phyloP scores from a whole-genome alignment of 2,329 filamentous ascomycete species.

The Pseudopyrenochaeta lycopersici region DNA sequence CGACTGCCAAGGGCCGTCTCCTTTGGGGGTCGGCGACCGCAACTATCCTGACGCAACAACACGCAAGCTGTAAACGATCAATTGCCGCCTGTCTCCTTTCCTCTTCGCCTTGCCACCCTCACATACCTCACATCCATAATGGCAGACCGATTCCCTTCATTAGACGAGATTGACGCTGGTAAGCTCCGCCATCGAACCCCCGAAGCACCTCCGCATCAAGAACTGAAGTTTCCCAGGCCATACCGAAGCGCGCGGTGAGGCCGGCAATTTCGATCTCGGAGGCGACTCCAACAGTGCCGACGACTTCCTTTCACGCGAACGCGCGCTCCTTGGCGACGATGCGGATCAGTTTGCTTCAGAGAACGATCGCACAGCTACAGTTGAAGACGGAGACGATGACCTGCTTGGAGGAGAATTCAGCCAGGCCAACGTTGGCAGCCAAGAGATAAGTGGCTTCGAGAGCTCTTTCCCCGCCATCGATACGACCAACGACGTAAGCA shows the following conservation, averaged over 20 bases:
- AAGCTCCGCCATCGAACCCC: conserved; percentile 35
- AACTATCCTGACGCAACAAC: conserved; percentile 22
- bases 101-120: neutral
- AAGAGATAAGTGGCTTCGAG: conserved; percentile 74
- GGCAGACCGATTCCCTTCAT: conserved; percentile 62
- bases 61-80: conserved; percentile 26
- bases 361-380: conserved; percentile 72
- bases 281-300: conserved; percentile 70
- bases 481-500: conserved; percentile 73
- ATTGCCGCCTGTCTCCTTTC: conserved; percentile 19
- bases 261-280: conserved; percentile 55
- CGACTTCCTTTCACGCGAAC: conserved; percentile 92
- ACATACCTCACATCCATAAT: conserved; percentile 39
- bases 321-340: conserved; percentile 89
- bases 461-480: conserved; percentile 89
- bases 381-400: conserved; percentile 73
- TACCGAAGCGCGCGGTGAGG: conserved; percentile 68
- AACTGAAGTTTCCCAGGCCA: conserved; percentile 64
- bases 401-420: conserved; percentile 69
- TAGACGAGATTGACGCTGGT: conserved; percentile 64
- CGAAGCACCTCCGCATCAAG: conserved; percentile 27
- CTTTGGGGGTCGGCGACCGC: conserved; percentile 18
- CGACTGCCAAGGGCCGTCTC: conserved; percentile 20
- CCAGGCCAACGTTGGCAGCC: conserved; percentile 49
- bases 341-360: conserved; percentile 86